Base-by-base conservation (phyloP, 345 rosid genomes). In the Gossypium stocksii region DNA sequence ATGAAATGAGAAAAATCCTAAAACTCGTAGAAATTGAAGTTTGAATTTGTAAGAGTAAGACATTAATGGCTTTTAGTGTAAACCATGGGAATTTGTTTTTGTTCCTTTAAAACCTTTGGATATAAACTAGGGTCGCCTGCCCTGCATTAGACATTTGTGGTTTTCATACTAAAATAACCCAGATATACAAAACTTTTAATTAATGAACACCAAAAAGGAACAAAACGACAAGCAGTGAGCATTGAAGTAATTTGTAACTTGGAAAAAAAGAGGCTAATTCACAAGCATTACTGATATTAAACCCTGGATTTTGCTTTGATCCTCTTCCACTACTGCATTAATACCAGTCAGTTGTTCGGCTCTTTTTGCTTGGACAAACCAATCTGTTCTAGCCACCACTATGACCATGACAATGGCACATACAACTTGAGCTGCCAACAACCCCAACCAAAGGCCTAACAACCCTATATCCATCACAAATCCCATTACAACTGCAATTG, bases 391-490 rank as follows among this genome's bases (percentile, higher is more conserved):
- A 22, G 68, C 34, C 71, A 86, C 38, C 63, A 72, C 82, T 2
- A 70, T 51, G 66, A 74, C 78, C 89, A 81, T 79, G 43, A 69
- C 45, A 0, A 49, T 9, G 1, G 86, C 83, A 25, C 90, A 84
- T 2, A 78, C 83, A 3, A 71, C 57, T 44, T 86, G 88, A 52
- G 91, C 91, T 0, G 80, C 80, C 0, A 88, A 57, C 15, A 86
- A 56, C 60, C 91, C 89, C 29, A 82, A 20, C 82, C 89, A 85
- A 2, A 86, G 86, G 22, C 90, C 89, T 38, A 81, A 22, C 6
- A 87, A 53, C 62, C 87, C 92, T 76, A 69, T 67, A 0, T 77
- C 78, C 70, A 78, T 17, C 13, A 7, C 22, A 38, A 87, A 83
- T 63, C 86, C 83, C 88, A 87, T 76, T 2, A 76, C 3, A 9